Percentiles rank a stretch among this genome's conserved stretches.
These are phyloP conservation scores for Mycena chlorophos DNA, from an alignment of 768 basidiomycete genomes.

Conservation along the genomic window DNA sequence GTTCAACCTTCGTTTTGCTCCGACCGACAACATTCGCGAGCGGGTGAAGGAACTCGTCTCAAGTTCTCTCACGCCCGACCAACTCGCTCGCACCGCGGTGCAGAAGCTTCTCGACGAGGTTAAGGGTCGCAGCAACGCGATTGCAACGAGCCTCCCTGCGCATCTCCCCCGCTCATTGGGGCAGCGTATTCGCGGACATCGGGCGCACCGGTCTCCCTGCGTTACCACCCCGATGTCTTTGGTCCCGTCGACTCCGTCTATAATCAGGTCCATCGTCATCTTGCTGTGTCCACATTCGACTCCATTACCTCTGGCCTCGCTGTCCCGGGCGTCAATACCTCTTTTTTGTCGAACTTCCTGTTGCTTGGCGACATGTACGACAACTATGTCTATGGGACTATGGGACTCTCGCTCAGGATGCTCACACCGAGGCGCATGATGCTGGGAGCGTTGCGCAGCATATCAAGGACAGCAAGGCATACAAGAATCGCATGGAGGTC, in stretches of 20 bases:
- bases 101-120: not conserved
- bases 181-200: constrained; percentile 6
- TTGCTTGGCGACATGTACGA: constrained; percentile 16
- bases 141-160: constrained; percentile 8
- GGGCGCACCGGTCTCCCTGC: not conserved
- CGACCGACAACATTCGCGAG: not conserved
- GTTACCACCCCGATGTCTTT: constrained; percentile 6
- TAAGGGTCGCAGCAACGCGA: not conserved
- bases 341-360: not conserved
- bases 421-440: constrained; percentile 3
- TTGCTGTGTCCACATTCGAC: constrained; percentile 1
- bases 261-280: constrained; percentile 9
- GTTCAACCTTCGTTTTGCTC: not conserved
- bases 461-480: not conserved
- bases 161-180: constrained; percentile 6
- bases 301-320: not conserved
- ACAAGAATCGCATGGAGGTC: constrained; percentile 7
- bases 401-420: constrained; percentile 7
- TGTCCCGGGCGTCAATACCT: not conserved
- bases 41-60: not conserved
- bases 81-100: not conserved
- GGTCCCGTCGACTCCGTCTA: constrained; percentile 9
- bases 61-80: not conserved
- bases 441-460: constrained; percentile 6
- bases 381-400: constrained; percentile 11